Evolutionary conservation across 805 yeast species (phyloP).

Genomic region (Candida easanensis): DNA sequence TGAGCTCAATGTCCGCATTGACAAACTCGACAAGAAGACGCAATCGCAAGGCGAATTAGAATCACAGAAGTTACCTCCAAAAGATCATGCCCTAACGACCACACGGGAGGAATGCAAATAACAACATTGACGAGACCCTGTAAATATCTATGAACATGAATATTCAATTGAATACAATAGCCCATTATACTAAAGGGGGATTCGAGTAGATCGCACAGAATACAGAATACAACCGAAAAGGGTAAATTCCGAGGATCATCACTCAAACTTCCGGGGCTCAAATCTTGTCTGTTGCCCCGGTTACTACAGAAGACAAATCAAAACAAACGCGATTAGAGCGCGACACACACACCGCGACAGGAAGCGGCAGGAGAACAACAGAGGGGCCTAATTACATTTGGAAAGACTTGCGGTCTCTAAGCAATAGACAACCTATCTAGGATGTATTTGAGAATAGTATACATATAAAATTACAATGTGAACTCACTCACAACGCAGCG

Average conservation of each 20-base stretch:
- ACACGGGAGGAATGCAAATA: no score
- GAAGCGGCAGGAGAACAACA: not conserved
- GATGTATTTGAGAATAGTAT: slow-evolving; percentile 5
- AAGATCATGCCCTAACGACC: no score
- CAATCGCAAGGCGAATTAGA: not conserved
- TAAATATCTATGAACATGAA: not conserved
- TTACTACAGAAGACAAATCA: not conserved
- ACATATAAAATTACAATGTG: slow-evolving; percentile 14
- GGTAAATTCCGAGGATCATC: not conserved
- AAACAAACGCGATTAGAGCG: slow-evolving; percentile 1
- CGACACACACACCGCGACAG: not conserved
- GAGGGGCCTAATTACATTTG: not conserved
- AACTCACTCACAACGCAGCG: not conserved
- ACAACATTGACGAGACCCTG: no score
- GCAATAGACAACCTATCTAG: not conserved
- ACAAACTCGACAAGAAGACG: slow-evolving; percentile 5
- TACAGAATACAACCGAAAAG: not conserved
- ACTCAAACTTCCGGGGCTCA: not conserved
- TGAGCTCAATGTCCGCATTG: slow-evolving; percentile 10
- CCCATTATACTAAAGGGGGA: no score
- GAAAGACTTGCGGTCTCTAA: not conserved
- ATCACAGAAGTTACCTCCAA: no score
- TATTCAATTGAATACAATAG: no score
- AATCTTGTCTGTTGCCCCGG: not conserved
- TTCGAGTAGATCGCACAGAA: no score